Evolutionary conservation across 2,329 filamentous ascomycete genomes (phyloP), one percentile per base, ranked within the genome.

Genomic region (Endocalyx cinctus): DNA sequence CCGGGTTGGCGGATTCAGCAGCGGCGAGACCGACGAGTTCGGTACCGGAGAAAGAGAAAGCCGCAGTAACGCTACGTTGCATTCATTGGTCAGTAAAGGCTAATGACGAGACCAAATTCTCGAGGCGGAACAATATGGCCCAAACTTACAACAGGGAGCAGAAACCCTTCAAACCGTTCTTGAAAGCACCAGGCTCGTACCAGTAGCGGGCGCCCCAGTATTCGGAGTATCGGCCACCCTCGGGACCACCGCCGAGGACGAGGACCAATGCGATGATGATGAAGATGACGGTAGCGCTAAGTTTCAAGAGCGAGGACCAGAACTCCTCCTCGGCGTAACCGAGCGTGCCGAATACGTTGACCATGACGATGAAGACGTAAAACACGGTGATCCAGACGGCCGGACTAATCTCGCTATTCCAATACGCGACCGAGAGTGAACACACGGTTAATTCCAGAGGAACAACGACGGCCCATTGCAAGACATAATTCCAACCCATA

Each of bases 11-110:
- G 0, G 82, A 77, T 58, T 88, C 84, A 6, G 82, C 82, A 1
- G 82, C 82, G 4, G 82, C 81, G 3, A 87, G 69, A 46, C 82
- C 83, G n/a, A 87, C 82, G 3, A 85, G 66, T 52, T 87, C 83
- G 0, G 82, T 86, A 11, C 82, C 83, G 12, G 77, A 75, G 52
- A 86, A 87, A 15, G 82, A 66, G 50, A 87, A 87, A 4, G 82
- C 82, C 4, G 83, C 82, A 2, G 78, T 85, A 31, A 87, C 81
- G 43, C n/a, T n/a, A n/a, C n/a, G n/a, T n/a, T n/a, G n/a, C n/a
- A n/a, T n/a, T n/a, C n/a, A n/a, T n/a, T n/a, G n/a, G n/a, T n/a
- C n/a, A n/a, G n/a, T n/a, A n/a, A n/a, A n/a, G n/a, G n/a, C n/a
- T n/a, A n/a, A n/a, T n/a, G n/a, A n/a, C n/a, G n/a, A n/a, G n/a